A percentile compares a stretch with the other conserved stretches of the same genome.
phyloP scores from a whole-genome alignment of 148 eudicot genomes.

The Vaccinium vitisidaea region DNA sequence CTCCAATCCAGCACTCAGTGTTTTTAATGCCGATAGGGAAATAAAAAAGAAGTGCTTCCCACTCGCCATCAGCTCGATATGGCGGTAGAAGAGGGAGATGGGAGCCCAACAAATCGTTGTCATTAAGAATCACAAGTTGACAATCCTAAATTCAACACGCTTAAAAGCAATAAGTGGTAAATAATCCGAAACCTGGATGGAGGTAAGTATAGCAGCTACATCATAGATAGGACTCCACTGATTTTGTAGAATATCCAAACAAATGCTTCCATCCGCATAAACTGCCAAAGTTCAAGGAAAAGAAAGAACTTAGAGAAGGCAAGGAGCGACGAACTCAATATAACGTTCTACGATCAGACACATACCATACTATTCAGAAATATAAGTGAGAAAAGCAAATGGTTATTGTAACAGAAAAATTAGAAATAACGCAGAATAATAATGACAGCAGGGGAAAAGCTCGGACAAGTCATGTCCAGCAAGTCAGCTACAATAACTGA shows the following conservation, averaged over 20 bases:
- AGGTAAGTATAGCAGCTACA: slow-evolving; percentile 71
- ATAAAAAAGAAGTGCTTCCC: not conserved
- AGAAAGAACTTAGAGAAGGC: not conserved
- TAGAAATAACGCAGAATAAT: not conserved
- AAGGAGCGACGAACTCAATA: not conserved
- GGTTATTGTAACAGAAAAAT: not conserved
- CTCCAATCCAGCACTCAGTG: not conserved
- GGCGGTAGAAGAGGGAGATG: not conserved
- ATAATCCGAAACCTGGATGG: slow-evolving; percentile 51
- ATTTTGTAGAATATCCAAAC: slow-evolving; percentile 71
- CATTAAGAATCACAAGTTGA: not conserved
- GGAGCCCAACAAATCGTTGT: not conserved
- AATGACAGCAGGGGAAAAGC: not conserved
- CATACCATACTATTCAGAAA: no score
- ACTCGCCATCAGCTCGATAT: not conserved
- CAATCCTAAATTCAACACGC: not conserved
- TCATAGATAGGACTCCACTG: slow-evolving; percentile 83
- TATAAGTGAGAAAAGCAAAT: not conserved
- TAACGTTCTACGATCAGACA: not conserved
- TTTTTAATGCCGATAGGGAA: not conserved
- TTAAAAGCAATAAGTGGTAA: not conserved
- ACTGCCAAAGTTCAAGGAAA: slow-evolving; percentile 31
- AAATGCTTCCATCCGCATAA: slow-evolving; percentile 75
- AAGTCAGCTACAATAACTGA: not conserved
- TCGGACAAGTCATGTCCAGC: not conserved